Percentiles rank a stretch among this genome's conserved stretches.
Evolutionary conservation across 306 rosid species (phyloP).

Genomic region (Erythrophleum fordii): DNA sequence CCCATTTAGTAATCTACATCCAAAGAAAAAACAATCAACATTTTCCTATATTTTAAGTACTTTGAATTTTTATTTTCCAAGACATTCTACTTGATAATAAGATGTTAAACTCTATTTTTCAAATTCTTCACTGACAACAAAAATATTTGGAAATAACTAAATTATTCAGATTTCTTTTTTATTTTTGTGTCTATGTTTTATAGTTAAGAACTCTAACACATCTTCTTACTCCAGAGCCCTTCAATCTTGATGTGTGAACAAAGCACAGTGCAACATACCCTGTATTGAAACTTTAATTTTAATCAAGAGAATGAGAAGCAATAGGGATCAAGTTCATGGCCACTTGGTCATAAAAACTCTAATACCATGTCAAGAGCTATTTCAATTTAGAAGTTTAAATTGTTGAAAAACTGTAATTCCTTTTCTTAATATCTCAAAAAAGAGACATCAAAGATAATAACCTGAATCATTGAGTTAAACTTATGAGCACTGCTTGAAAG

Average conservation of each 20-base stretch:
- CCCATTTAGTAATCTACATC: too few relatives aligned
- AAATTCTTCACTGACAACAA: too few relatives aligned
- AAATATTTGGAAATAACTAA: too few relatives aligned
- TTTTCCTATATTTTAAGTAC: too few relatives aligned
- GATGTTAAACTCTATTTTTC: too few relatives aligned
- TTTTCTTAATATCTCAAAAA: neutral
- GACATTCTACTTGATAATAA: too few relatives aligned
- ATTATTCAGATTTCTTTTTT: too few relatives aligned
- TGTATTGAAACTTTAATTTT: neutral
- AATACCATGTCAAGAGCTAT: neutral
- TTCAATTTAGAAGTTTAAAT: neutral
- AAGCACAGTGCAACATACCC: neutral
- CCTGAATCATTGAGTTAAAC: conserved; percentile 87
- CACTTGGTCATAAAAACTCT: neutral
- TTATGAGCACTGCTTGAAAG: conserved; percentile 85
- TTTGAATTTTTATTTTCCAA: too few relatives aligned
- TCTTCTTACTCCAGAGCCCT: too few relatives aligned
- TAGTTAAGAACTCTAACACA: too few relatives aligned
- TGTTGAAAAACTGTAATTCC: neutral
- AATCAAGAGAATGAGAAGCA: neutral
- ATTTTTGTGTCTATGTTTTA: too few relatives aligned
- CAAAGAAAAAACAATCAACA: too few relatives aligned
- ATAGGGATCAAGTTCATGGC: neutral
- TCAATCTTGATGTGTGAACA: neutral
- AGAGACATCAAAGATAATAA: conserved; percentile 37